Conservation (phyloP, 208 protist species). For the Leishmania martiniquensis region DNA sequence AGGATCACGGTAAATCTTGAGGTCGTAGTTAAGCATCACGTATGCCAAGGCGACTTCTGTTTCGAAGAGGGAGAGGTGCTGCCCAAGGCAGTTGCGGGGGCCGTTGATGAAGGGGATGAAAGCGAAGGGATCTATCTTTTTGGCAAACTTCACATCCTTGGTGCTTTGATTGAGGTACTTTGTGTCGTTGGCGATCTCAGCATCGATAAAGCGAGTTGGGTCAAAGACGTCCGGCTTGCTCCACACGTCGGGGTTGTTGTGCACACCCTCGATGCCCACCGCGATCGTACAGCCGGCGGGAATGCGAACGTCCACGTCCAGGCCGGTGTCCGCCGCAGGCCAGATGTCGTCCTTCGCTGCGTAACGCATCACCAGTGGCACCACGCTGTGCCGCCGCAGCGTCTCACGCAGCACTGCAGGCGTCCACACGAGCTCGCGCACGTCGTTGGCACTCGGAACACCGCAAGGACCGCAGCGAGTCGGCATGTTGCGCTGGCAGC, state of each 20-base stretch:
- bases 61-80: constrained; percentile 91
- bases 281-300: constrained; percentile 79
- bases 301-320: constrained; percentile 69
- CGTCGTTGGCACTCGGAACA: constrained; percentile 59
- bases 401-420: constrained; percentile 88
- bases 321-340: constrained; percentile 72
- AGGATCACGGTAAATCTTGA: constrained; percentile 54
- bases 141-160: constrained; percentile 46
- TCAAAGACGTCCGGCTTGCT: constrained; percentile 74
- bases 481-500: constrained; percentile 52
- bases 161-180: constrained; percentile 46
- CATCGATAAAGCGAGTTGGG: constrained; percentile 84
- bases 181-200: constrained; percentile 80
- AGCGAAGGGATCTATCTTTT: constrained; percentile 84
- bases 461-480: constrained; percentile 70
- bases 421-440: constrained; percentile 71
- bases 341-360: constrained; percentile 80
- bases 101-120: constrained; percentile 95
- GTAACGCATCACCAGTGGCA: constrained; percentile 87
- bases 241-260: constrained; percentile 84
- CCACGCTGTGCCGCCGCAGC: constrained; percentile 82
- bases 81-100: constrained; percentile 92
- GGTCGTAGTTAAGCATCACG: constrained; percentile 75
- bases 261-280: constrained; percentile 82
- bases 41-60: constrained; percentile 82